phyloP scores from a whole-genome alignment of 1,284 basidiomycete species.

The Malassezia obtusa region DNA sequence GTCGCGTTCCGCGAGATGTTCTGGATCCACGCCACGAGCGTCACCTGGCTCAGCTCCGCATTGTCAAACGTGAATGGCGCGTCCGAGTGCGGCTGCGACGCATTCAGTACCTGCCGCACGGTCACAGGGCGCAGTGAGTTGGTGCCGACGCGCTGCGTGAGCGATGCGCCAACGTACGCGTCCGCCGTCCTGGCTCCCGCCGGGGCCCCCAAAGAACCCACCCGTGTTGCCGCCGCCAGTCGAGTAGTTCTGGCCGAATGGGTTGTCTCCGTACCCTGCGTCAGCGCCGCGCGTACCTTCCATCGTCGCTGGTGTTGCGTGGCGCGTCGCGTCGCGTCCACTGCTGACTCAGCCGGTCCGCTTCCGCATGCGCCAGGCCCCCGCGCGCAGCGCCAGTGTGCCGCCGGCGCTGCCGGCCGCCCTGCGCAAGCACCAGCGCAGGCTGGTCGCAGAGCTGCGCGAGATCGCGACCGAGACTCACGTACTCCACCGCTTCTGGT shows the following conservation, averaged over 20 bases:
- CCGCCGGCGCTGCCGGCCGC: neutral
- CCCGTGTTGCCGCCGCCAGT: conserved; percentile 20
- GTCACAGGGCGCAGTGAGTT: conserved; percentile 67
- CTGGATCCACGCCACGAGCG: conserved; percentile 69
- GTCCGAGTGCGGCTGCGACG: conserved; percentile 73
- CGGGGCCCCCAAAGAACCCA: conserved; percentile 24
- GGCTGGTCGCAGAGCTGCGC: conserved; percentile 1
- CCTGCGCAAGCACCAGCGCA: conserved; percentile 2
- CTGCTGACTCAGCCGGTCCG: conserved; percentile 11
- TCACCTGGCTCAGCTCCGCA: conserved; percentile 64
- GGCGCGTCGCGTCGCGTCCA: conserved; percentile 17
- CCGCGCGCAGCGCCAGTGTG: neutral
- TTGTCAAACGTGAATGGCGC: conserved; percentile 78
- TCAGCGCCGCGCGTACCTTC: neutral
- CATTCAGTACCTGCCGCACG: conserved; percentile 66
- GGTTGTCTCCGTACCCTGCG: conserved; percentile 13
- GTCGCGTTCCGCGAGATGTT: conserved; percentile 65
- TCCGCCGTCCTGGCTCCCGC: conserved; percentile 15
- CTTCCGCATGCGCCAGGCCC: neutral
- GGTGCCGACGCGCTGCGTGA: conserved; percentile 24
- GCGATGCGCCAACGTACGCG: conserved; percentile 7
- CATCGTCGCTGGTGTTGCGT: conserved; percentile 8
- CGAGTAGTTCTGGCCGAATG: conserved; percentile 1
- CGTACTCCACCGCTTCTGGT: conserved; percentile 14
- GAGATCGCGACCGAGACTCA: conserved; percentile 5